phyloP scores from a whole-genome alignment of 164 flowering plant species.

The Berberis vulgaris region DNA sequence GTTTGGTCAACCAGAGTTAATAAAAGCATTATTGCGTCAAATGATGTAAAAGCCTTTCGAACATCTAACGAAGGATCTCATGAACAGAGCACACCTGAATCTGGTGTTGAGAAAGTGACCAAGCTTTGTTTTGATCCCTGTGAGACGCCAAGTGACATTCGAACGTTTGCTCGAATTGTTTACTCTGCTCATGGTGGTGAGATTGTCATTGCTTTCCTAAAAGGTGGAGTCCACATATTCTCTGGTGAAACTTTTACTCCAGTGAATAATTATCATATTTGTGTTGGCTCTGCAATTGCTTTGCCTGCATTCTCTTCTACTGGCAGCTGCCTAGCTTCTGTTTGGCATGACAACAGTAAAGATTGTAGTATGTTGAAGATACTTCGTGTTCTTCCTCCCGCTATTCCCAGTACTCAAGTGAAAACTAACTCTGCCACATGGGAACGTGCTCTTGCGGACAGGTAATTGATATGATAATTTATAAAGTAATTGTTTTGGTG shows the following conservation, averaged over 20 bases:
- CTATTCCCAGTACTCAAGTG: conserved; percentile 55
- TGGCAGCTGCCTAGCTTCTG: conserved; percentile 94
- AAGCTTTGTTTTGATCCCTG: conserved; percentile 78
- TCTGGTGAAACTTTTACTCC: conserved; percentile 84
- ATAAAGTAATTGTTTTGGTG: not conserved
- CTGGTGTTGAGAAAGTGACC: conserved; percentile 39
- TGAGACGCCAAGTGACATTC: conserved; percentile 91
- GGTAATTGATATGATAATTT: conserved; percentile 29
- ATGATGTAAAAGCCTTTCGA: conserved; percentile 45
- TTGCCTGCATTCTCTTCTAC: conserved; percentile 97
- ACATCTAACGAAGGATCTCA: conserved; percentile 37
- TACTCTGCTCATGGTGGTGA: conserved; percentile 99
- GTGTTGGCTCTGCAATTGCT: conserved; percentile 89
- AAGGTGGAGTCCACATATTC: conserved; percentile 87
- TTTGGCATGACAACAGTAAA: conserved; percentile 73
- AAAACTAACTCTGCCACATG: conserved; percentile 72
- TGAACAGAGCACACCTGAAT: conserved; percentile 33
- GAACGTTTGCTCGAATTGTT: conserved; percentile 84
- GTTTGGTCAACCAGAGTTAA: conserved; percentile 94
- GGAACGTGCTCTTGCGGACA: conserved; percentile 99
- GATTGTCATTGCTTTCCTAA: conserved; percentile 87
- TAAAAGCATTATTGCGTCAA: conserved; percentile 66
- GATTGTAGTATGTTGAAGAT: conserved; percentile 78
- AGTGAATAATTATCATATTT: conserved; percentile 80
- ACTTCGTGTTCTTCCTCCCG: conserved; percentile 93